Evolutionary conservation across 2,329 filamentous ascomycete genomes (phyloP), one percentile per base, ranked within the genome.

Genomic region (Sporothrix mexicana): DNA sequence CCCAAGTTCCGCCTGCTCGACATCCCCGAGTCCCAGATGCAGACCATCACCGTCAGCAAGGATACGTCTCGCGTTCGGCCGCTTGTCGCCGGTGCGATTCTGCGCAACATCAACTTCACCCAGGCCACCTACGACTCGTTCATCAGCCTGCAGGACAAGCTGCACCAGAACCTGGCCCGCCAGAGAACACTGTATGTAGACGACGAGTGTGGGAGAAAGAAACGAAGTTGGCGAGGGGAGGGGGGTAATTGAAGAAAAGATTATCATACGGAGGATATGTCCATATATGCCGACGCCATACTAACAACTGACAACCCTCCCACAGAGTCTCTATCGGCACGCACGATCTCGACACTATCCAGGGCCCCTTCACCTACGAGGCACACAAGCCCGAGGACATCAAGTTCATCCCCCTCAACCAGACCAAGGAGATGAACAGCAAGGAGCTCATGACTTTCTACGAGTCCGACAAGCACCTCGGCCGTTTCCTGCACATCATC

Each of bases 351-450:
- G 95, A 98, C 80, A 98, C 93, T 20, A 86, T 99, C 78, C 86
- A 97, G 82, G 96, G 95, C 0, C 96, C 96, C 64, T 99, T 99
- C 88, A 95, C 94, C 73, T 99, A 99, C 80, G 95, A 98, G 83
- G 96, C 96, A 20, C 88, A 95, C 45, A 86, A 92, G 66, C 96
- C 96, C n/a, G 91, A 94, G 82, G 90, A 98, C 77, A 97, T 99
- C 83, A 91, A 91, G 78, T 99, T 99, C 82, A 85, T 86, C 20
- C 96, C 96, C 25, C 85, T 99, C 76, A 99, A 98, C 84, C 95
- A 98, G 85, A 92, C 89, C 36, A 92, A 95, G 84, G 88, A 93
- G 81, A 94, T 99, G 92, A 90, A 92, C 77, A 95, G 88, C 66
- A 91, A 91, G 79, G 91, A 98, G 81, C 85, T 99, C 82, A 98